Conservation (phyloP, 305 asterid species). For the Fraxinus platypoda region DNA sequence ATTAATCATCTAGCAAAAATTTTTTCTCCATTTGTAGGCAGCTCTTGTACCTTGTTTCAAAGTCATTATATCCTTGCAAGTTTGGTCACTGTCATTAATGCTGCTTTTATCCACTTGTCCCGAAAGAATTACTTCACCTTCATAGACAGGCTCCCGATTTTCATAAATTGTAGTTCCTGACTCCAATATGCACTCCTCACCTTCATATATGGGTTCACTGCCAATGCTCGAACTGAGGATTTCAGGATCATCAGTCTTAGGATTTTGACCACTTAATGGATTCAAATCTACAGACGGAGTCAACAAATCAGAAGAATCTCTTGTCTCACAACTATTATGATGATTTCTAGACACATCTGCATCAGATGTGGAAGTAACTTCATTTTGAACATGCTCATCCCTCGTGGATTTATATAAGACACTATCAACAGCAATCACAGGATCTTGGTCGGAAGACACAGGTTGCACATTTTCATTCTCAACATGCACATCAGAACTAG, state of each 20-base stretch:
- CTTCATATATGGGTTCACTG: conserved; percentile 84
- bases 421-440: conserved; percentile 34
- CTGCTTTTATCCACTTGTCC: conserved; percentile 52
- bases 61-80: conserved; percentile 48
- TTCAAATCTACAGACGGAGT: conserved; percentile 38
- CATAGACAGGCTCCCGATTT: conserved; percentile 82
- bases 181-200: conserved; percentile 87
- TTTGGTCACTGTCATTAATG: conserved; percentile 33
- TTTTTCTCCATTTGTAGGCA: conserved; percentile 11
- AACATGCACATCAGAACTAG: conserved; percentile 26
- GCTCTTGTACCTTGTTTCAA: conserved; percentile 58
- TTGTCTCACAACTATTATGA: conserved; percentile 33
- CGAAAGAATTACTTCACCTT: conserved; percentile 89
- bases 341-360: conserved; percentile 29
- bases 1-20: not conserved
- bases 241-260: conserved; percentile 38
- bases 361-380: conserved; percentile 36
- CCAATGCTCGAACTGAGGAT: conserved; percentile 41
- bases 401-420: conserved; percentile 27
- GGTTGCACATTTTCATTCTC: conserved; percentile 32
- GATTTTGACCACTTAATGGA: conserved; percentile 39
- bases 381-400: conserved; percentile 30
- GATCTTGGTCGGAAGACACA: conserved; percentile 32
- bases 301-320: conserved; percentile 35
- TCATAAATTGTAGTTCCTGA: conserved; percentile 44